phyloP scores from a whole-genome alignment of 1,139 yeast genomes.

The Scheffersomyces lignicola region DNA sequence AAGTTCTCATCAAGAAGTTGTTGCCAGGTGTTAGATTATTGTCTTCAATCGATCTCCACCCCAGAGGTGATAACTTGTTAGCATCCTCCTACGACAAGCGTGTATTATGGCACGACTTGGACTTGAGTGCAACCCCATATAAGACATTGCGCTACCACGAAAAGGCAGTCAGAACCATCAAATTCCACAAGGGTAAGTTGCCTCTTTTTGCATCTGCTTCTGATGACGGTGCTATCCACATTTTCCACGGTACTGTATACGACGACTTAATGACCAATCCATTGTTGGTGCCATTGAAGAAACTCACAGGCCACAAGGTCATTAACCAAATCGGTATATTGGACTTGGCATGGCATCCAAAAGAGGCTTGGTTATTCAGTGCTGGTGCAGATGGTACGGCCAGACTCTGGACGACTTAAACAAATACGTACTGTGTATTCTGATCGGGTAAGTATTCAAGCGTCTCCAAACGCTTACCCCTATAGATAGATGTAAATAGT shows the following conservation, averaged over 20 bases:
- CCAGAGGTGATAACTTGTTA: slow-evolving; percentile 90
- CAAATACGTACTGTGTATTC: slow-evolving; percentile 12
- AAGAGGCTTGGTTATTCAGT: slow-evolving; percentile 96
- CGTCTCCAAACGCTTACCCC: slow-evolving; percentile 16
- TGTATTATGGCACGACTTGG: slow-evolving; percentile 96
- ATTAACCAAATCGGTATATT: slow-evolving; percentile 84
- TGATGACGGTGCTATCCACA: slow-evolving; percentile 91
- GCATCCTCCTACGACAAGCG: slow-evolving; percentile 95
- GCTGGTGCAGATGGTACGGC: slow-evolving; percentile 99
- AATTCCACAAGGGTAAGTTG: slow-evolving; percentile 79
- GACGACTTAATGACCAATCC: slow-evolving; percentile 97
- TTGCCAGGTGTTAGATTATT: slow-evolving; percentile 97
- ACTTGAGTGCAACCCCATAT: slow-evolving; percentile 85
- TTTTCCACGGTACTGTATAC: slow-evolving; percentile 95
- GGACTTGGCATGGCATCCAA: slow-evolving; percentile 93
- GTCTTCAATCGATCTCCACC: slow-evolving; percentile 88
- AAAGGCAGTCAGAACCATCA: slow-evolving; percentile 86
- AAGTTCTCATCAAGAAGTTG: slow-evolving; percentile 76
- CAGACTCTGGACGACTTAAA: slow-evolving; percentile 86
- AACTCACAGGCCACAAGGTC: slow-evolving; percentile 88
- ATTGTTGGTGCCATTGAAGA: slow-evolving; percentile 91
- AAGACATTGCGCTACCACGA: slow-evolving; percentile 94
- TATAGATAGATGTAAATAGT: slow-evolving; percentile 22
- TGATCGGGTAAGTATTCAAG: slow-evolving; percentile 17
- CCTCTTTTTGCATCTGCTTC: slow-evolving; percentile 96